Conservation (phyloP, 2,329 filamentous ascomycete species). For the Thelonectria rubi region DNA sequence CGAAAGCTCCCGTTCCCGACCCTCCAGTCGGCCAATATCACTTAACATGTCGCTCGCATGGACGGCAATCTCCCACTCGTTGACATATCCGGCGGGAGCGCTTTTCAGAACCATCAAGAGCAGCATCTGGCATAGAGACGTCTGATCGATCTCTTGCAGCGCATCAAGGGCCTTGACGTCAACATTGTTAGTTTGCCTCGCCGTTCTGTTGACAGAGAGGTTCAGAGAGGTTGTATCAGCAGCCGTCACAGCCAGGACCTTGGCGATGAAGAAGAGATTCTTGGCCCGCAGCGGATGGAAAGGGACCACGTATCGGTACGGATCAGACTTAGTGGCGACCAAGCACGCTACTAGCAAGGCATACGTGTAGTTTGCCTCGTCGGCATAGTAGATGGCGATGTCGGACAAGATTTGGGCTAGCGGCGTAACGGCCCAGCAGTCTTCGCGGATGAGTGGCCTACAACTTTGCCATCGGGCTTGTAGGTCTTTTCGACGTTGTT, state of each 20-base stretch:
- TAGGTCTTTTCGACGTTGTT: constrained; percentile 39
- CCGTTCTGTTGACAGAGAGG: constrained; percentile 38
- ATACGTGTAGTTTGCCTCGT: constrained; percentile 52
- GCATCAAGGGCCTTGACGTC: constrained; percentile 35
- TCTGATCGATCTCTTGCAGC: constrained; percentile 59
- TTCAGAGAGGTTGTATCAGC: constrained; percentile 47
- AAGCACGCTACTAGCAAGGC: constrained; percentile 60
- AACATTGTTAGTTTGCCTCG: constrained; percentile 7
- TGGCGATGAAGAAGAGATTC: constrained; percentile 60
- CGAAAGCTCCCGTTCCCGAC: constrained; percentile 55
- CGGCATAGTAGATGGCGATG: constrained; percentile 56
- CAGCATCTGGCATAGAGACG: constrained; percentile 63
- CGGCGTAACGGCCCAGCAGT: constrained; percentile 61
- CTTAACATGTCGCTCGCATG: constrained; percentile 58
- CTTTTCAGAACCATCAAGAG: constrained; percentile 58
- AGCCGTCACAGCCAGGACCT: constrained; percentile 61
- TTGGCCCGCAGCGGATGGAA: constrained; percentile 62
- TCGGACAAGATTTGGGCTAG: constrained; percentile 56
- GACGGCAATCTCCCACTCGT: constrained; percentile 56
- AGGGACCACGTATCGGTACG: constrained; percentile 59
- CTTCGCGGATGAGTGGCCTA: constrained; percentile 36
- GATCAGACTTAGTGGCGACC: constrained; percentile 57
- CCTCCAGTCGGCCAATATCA: constrained; percentile 58
- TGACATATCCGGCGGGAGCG: constrained; percentile 52
- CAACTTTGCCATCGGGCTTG: constrained; percentile 38